Percentiles rank a stretch among this genome's conserved stretches.
Evolutionary conservation across 441 rosid genomes (phyloP).

Genomic region (Eutrema salsugineum): DNA sequence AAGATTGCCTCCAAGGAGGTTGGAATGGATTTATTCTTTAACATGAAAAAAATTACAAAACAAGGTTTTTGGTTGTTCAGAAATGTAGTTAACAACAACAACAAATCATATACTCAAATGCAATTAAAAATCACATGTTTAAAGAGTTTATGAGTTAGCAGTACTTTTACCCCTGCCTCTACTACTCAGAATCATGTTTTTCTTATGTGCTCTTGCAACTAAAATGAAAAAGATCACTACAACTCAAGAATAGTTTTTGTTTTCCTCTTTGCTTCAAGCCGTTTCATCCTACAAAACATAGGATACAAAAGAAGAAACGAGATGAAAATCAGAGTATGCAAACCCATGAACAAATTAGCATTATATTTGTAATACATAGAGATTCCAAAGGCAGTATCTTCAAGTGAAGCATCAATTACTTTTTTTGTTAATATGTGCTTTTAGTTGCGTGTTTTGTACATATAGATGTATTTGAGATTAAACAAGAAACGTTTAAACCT

Average conservation of each 20-base stretch:
- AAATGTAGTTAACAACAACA: background rate
- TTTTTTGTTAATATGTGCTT: too few relatives aligned
- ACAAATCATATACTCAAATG: background rate
- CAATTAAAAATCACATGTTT: too few relatives aligned
- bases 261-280: background rate
- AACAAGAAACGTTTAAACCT: background rate
- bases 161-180: too few relatives aligned
- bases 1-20: background rate
- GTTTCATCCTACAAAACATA: conserved; percentile 38
- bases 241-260: background rate
- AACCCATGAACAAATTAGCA: too few relatives aligned
- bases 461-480: too few relatives aligned
- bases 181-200: background rate
- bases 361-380: too few relatives aligned
- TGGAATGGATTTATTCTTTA: background rate
- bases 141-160: too few relatives aligned
- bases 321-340: background rate
- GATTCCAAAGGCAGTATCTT: too few relatives aligned
- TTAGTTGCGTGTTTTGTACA: too few relatives aligned
- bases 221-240: too few relatives aligned
- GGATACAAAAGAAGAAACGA: background rate
- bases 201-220: background rate
- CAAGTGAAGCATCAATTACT: too few relatives aligned
- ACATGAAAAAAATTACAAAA: background rate
- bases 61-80: background rate